phyloP scores from a whole-genome alignment of 352 stramenopile species.

The Phytophthora idaei region DNA sequence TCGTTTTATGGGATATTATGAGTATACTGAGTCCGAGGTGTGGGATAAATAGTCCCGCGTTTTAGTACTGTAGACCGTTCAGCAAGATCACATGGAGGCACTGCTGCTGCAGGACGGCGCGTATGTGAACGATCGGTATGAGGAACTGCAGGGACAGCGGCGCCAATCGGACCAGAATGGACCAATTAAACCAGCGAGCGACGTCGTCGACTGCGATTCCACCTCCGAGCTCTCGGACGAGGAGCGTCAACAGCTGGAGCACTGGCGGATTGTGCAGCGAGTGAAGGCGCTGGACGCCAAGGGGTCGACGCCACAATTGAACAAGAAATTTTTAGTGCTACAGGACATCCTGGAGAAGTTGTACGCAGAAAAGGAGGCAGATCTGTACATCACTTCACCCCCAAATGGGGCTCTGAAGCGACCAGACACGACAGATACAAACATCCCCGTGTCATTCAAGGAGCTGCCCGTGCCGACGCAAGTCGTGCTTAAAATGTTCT shows the following conservation, averaged over 20 bases:
- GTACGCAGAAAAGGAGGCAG: slow-evolving; percentile 20
- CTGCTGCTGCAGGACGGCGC: slow-evolving; percentile 46
- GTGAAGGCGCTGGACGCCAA: slow-evolving; percentile 35
- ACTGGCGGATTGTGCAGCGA: slow-evolving; percentile 25
- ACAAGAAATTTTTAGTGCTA: slow-evolving; percentile 53
- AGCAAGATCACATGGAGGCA: slow-evolving; percentile 59
- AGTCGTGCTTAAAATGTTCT: slow-evolving; percentile 74
- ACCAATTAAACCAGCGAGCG: neutral
- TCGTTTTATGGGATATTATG: too few relatives aligned
- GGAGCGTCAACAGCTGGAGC: slow-evolving; percentile 15
- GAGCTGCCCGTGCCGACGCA: slow-evolving; percentile 65
- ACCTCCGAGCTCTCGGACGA: slow-evolving; percentile 10
- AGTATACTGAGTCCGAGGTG: too few relatives aligned
- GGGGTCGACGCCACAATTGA: slow-evolving; percentile 30
- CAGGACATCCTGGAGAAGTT: slow-evolving; percentile 33
- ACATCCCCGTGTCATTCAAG: slow-evolving; percentile 34
- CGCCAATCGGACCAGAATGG: slow-evolving; percentile 4
- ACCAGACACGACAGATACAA: neutral
- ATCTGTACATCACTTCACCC: slow-evolving; percentile 21
- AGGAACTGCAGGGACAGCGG: slow-evolving; percentile 39
- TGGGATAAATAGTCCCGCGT: neutral
- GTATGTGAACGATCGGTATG: slow-evolving; percentile 59
- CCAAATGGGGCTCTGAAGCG: slow-evolving; percentile 19
- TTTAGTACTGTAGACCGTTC: slow-evolving; percentile 14
- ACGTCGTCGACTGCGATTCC: neutral